These are phyloP conservation scores for Kodamaea sp. DNA, from an alignment of 1,139 yeast species.

Conservation along the genomic window DNA sequence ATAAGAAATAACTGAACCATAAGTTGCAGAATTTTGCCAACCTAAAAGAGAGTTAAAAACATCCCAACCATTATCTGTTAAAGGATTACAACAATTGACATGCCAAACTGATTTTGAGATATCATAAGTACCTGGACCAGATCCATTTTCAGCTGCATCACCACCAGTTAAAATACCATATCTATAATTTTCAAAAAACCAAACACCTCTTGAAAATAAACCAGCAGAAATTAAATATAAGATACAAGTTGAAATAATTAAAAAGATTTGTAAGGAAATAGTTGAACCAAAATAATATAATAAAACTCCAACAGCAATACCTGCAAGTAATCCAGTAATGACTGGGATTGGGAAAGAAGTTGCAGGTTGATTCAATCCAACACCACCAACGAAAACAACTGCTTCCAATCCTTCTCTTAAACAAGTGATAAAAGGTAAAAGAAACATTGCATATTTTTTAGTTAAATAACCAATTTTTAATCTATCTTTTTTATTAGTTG, in stretches of 20 bases:
- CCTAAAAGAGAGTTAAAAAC: slow-evolving; percentile 82
- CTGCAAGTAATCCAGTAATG: slow-evolving; percentile 71
- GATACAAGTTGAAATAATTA: slow-evolving; percentile 76
- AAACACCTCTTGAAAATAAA: slow-evolving; percentile 81
- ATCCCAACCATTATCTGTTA: slow-evolving; percentile 88
- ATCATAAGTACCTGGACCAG: slow-evolving; percentile 91
- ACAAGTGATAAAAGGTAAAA: slow-evolving; percentile 78
- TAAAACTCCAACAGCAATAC: slow-evolving; percentile 58
- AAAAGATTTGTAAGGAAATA: slow-evolving; percentile 73
- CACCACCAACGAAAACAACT: slow-evolving; percentile 87
- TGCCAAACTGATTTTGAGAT: slow-evolving; percentile 79
- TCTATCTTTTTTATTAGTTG: slow-evolving; percentile 27
- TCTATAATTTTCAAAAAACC: slow-evolving; percentile 71
- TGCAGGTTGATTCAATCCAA: slow-evolving; percentile 74
- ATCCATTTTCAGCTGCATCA: slow-evolving; percentile 85
- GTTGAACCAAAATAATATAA: slow-evolving; percentile 76
- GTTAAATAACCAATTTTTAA: slow-evolving; percentile 38
- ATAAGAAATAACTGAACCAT: slow-evolving; percentile 81
- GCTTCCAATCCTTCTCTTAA: slow-evolving; percentile 92
- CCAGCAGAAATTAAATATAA: slow-evolving; percentile 86
- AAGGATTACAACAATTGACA: slow-evolving; percentile 92
- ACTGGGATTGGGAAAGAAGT: slow-evolving; percentile 85
- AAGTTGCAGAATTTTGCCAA: slow-evolving; percentile 91
- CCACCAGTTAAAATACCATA: slow-evolving; percentile 71
- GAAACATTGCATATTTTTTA: slow-evolving; percentile 69